phyloP scores from a whole-genome alignment of 2,329 filamentous ascomycete genomes.

The Diaporthe citrichinensis region DNA sequence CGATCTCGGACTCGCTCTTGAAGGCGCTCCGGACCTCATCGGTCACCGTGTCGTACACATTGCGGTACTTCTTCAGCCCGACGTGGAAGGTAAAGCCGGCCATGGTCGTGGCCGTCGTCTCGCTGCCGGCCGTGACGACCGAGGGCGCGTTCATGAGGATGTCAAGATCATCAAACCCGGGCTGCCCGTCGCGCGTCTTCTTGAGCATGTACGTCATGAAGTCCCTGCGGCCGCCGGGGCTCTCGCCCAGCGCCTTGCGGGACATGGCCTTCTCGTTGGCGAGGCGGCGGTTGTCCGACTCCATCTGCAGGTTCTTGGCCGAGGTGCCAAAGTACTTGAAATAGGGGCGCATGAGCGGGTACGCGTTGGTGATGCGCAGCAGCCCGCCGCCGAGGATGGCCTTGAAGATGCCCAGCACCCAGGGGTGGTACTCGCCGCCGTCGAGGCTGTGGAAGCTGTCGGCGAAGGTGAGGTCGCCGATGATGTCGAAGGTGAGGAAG shows the following conservation, averaged over 20 bases:
- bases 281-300: conserved; percentile 10
- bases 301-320: conserved; percentile 23
- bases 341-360: background rate
- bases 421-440: conserved; percentile 40
- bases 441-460: conserved; percentile 43
- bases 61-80: conserved; percentile 45
- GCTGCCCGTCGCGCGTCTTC: conserved; percentile 32
- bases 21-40: conserved; percentile 49
- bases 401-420: conserved; percentile 41
- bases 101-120: conserved; percentile 62
- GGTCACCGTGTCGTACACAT: conserved; percentile 44
- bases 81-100: conserved; percentile 48
- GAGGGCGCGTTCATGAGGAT: conserved; percentile 34
- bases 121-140: conserved; percentile 59
- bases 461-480: conserved; percentile 43
- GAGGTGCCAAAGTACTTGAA: background rate
- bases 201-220: conserved; percentile 43
- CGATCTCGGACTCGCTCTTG: conserved; percentile 46
- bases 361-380: background rate
- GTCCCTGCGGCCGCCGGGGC: conserved; percentile 36
- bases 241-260: conserved; percentile 33
- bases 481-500: conserved; percentile 44
- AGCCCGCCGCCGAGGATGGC: background rate
- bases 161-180: conserved; percentile 32
- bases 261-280: conserved; percentile 28